A percentile compares a stretch with the other conserved stretches of the same genome.
Conservation (phyloP, 208 protist genomes). For the Trypanosoma platydactyli region DNA sequence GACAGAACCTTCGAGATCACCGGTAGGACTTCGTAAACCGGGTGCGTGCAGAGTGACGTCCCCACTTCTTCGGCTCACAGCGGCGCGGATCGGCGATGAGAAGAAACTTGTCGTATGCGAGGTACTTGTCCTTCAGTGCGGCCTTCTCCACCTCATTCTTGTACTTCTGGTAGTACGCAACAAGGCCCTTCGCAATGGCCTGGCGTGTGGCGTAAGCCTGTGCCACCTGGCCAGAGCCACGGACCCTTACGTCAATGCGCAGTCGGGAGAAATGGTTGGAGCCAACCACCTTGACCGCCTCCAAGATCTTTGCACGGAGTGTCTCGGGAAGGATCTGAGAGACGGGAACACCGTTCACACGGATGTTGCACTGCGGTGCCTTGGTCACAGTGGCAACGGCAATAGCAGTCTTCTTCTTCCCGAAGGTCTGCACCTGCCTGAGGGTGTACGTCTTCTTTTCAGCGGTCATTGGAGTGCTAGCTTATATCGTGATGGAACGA, state of each 20-base stretch:
- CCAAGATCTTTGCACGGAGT: slow-evolving; percentile 97
- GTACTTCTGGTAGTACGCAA: slow-evolving; percentile 99
- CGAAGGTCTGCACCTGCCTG: slow-evolving; percentile 93
- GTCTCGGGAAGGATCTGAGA: slow-evolving; percentile 97
- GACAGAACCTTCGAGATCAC: slow-evolving; percentile 7
- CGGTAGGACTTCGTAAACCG: slow-evolving; percentile 94
- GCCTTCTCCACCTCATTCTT: slow-evolving; percentile 94
- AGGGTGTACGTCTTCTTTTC: slow-evolving; percentile 74
- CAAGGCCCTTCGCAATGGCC: slow-evolving; percentile 98
- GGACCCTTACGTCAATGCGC: slow-evolving; percentile 97
- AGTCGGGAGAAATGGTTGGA: slow-evolving; percentile 93
- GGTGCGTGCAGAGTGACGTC: slow-evolving; percentile 98
- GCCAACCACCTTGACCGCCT: slow-evolving; percentile 97
- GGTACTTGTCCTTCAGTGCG: slow-evolving; percentile 97
- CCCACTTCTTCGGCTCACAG: slow-evolving; percentile 99
- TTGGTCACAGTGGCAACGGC: slow-evolving; percentile 97
- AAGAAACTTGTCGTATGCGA: slow-evolving; percentile 98
- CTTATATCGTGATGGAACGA: background rate
- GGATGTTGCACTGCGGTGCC: slow-evolving; percentile 96
- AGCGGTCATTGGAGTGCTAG: slow-evolving; percentile 50
- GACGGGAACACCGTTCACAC: slow-evolving; percentile 98
- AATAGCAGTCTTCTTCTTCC: slow-evolving; percentile 99
- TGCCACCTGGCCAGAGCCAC: slow-evolving; percentile 97
- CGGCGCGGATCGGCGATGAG: slow-evolving; percentile 99
- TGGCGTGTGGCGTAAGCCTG: slow-evolving; percentile 99